Evolutionary conservation across 2,329 filamentous ascomycete genomes (phyloP).

Genomic region (Diaporthe sp.): DNA sequence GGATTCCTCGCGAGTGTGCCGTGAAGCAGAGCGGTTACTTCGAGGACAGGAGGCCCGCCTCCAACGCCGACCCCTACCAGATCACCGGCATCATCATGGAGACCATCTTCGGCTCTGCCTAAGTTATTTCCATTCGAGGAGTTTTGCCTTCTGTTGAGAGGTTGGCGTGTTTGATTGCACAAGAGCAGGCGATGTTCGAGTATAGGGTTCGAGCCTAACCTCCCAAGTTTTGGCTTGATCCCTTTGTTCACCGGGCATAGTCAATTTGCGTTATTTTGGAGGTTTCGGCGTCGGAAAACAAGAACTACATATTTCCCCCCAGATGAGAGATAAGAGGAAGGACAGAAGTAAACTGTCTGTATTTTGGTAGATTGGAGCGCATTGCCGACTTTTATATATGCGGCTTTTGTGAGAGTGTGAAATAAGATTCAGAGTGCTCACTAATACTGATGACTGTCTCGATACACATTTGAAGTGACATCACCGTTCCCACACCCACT

Average conservation of each 20-base stretch:
- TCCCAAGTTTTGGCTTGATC: no score
- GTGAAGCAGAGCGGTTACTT: slow-evolving; percentile 96
- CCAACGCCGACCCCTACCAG: slow-evolving; percentile 89
- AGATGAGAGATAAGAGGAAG: not conserved
- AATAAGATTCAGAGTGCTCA: slow-evolving; percentile 15
- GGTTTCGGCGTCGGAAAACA: slow-evolving; percentile 14
- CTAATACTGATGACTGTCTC: not conserved
- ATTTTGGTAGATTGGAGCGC: slow-evolving; percentile 12
- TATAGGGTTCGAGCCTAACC: no score
- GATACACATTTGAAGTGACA: not conserved
- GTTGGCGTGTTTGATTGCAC: not conserved
- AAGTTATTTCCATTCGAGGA: not conserved
- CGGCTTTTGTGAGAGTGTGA: slow-evolving; percentile 4
- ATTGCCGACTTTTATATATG: not conserved
- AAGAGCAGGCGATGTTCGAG: not conserved
- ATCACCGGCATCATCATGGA: slow-evolving; percentile 84
- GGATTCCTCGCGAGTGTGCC: slow-evolving; percentile 87
- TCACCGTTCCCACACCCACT: no score
- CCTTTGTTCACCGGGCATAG: no score
- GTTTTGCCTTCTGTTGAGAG: not conserved
- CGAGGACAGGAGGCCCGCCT: slow-evolving; percentile 71
- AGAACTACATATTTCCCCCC: not conserved
- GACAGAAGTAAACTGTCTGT: not conserved
- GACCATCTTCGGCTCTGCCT: slow-evolving; percentile 62
- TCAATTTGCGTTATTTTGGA: slow-evolving; percentile 2